These are phyloP conservation scores for Ophiostoma tasmaniense DNA, from an alignment of 2,329 filamentous ascomycete genomes.

Conservation along the genomic window DNA sequence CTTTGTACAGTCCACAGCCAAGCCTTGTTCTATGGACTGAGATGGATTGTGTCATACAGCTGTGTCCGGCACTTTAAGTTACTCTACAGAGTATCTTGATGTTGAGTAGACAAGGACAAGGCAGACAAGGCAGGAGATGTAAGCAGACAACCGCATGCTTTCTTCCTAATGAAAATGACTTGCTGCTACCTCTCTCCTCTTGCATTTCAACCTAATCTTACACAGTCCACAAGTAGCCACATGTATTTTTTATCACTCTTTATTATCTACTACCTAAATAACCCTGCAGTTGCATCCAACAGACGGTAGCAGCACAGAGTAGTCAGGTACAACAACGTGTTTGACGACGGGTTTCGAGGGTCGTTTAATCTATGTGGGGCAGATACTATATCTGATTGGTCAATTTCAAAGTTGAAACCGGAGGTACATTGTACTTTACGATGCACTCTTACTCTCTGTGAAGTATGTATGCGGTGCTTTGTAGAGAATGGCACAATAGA, in stretches of 20 bases:
- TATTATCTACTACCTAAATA: too few relatives aligned
- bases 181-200: not conserved
- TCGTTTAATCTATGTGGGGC: constrained; percentile 32
- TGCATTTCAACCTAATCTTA: not conserved
- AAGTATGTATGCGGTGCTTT: too few relatives aligned
- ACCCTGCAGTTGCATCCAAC: too few relatives aligned
- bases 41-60: too few relatives aligned
- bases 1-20: not conserved
- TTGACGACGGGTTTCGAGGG: constrained; percentile 33
- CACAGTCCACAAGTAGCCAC: not conserved
- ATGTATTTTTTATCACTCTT: not conserved
- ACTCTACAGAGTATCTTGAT: too few relatives aligned
- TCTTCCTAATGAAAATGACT: not conserved
- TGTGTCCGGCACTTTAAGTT: not conserved
- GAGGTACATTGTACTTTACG: not conserved
- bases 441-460: too few relatives aligned
- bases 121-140: not conserved
- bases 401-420: not conserved
- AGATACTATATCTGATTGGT: not conserved
- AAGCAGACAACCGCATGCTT: too few relatives aligned
- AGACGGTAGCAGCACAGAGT: constrained; percentile 23
- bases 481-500: too few relatives aligned
- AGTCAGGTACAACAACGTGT: constrained; percentile 26
- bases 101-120: not conserved
- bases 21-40: too few relatives aligned